These are phyloP conservation scores for Rhodocollybia butyracea DNA, from an alignment of 768 basidiomycete species.

Conservation along the genomic window DNA sequence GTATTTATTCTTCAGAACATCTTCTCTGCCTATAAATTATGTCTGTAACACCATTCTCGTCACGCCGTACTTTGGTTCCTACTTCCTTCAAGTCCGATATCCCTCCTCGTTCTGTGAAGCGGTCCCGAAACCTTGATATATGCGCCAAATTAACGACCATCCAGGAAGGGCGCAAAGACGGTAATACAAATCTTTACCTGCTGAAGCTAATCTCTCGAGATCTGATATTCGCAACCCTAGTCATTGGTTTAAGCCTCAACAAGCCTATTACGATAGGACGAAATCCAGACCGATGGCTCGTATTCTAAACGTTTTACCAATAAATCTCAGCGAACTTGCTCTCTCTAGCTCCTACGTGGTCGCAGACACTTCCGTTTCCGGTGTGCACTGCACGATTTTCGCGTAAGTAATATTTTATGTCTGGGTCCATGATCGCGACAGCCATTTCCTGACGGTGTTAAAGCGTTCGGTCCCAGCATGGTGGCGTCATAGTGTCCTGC, in stretches of 20 bases:
- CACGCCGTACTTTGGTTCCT: too few species aligned
- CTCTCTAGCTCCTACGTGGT: slow-evolving; percentile 59
- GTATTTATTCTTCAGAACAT: too few species aligned
- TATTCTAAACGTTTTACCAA: not conserved
- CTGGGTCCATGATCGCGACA: not conserved
- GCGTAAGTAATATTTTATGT: slow-evolving; percentile 52
- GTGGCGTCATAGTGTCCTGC: slow-evolving; percentile 75
- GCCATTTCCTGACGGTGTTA: not conserved
- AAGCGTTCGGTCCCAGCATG: slow-evolving; percentile 68
- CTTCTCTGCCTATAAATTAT: too few species aligned
- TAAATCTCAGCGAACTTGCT: not conserved
- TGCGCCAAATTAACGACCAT: slow-evolving; percentile 72
- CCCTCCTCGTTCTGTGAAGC: too few species aligned
- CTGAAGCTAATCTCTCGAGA: not conserved
- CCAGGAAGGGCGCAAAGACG: slow-evolving; percentile 64
- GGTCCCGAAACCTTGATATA: slow-evolving; percentile 34
- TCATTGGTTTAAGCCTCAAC: slow-evolving; percentile 54
- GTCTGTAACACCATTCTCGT: too few species aligned
- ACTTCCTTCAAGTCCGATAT: too few species aligned
- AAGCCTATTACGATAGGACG: slow-evolving; percentile 70
- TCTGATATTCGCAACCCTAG: slow-evolving; percentile 30
- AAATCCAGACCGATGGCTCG: slow-evolving; percentile 64
- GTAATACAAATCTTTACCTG: slow-evolving; percentile 33
- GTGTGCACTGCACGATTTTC: slow-evolving; percentile 74
- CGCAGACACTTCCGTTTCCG: slow-evolving; percentile 60